phyloP scores from a whole-genome alignment of 441 rosid species.

The Arabidopsis lyrata region DNA sequence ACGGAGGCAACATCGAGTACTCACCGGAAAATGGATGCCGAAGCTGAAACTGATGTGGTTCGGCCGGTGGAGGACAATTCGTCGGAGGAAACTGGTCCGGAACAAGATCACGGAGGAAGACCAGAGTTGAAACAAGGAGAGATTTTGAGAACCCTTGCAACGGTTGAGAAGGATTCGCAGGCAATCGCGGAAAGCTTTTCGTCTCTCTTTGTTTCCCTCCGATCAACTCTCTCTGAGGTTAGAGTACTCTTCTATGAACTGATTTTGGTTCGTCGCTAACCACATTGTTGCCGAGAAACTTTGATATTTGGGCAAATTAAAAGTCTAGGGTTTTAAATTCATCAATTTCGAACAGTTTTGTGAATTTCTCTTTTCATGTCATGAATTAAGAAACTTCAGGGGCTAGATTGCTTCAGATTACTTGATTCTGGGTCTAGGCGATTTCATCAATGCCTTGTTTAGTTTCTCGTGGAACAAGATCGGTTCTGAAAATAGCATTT shows the following conservation, averaged over 20 bases:
- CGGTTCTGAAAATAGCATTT: background rate
- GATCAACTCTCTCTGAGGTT: constrained; percentile 84
- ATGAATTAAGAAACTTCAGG: background rate
- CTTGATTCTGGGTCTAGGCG: background rate
- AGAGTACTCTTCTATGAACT: background rate
- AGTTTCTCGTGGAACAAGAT: background rate
- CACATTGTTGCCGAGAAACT: background rate
- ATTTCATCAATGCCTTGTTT: constrained; percentile 12
- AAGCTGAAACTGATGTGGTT: constrained; percentile 17
- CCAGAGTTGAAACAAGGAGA: constrained; percentile 47
- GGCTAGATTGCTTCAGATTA: background rate
- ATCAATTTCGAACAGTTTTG: background rate
- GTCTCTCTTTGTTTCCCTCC: constrained; percentile 78
- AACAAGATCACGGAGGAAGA: constrained; percentile 28
- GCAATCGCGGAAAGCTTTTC: constrained; percentile 88
- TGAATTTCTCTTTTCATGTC: background rate
- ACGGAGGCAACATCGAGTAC: background rate
- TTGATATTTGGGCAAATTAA: background rate
- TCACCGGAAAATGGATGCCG: constrained; percentile 46
- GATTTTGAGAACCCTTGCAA: constrained; percentile 59
- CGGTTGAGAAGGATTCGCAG: constrained; percentile 77
- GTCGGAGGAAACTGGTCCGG: constrained; percentile 22
- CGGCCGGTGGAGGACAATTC: constrained; percentile 12
- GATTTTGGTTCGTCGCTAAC: background rate
- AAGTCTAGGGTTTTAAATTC: background rate